phyloP scores from a whole-genome alignment of 352 stramenopile genomes.

The Phytophthora sojae region DNA sequence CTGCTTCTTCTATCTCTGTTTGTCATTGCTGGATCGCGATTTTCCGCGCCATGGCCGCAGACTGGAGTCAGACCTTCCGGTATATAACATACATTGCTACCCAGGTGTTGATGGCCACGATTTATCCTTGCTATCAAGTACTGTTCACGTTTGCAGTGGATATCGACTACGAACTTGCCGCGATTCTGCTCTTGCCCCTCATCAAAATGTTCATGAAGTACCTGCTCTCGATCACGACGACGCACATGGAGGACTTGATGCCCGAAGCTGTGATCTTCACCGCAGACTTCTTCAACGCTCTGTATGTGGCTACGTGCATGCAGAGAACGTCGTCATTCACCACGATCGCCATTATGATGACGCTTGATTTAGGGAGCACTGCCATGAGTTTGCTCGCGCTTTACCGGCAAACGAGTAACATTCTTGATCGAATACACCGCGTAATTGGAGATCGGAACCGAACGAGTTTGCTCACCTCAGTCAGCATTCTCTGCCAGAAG shows the following conservation, averaged over 20 bases:
- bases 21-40: background rate
- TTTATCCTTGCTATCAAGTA: slow-evolving; percentile 16
- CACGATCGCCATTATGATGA: background rate
- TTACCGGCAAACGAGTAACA: background rate
- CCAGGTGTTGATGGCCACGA: background rate
- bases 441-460: background rate
- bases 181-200: slow-evolving; percentile 20
- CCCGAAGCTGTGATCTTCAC: slow-evolving; percentile 24
- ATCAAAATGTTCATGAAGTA: slow-evolving; percentile 36
- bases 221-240: slow-evolving; percentile 1
- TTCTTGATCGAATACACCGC: background rate
- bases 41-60: background rate
- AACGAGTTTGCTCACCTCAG: background rate
- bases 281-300: slow-evolving; percentile 23
- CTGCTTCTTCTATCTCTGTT: background rate
- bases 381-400: background rate
- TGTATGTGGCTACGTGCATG: slow-evolving; percentile 24
- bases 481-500: background rate
- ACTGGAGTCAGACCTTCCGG: background rate
- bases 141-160: background rate
- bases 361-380: background rate
- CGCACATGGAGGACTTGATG: slow-evolving; percentile 22
- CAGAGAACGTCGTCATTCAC: slow-evolving; percentile 7
- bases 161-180: slow-evolving; percentile 4
- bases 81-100: background rate